Conservation (phyloP, 306 rosid genomes). For the Vigna radiata region DNA sequence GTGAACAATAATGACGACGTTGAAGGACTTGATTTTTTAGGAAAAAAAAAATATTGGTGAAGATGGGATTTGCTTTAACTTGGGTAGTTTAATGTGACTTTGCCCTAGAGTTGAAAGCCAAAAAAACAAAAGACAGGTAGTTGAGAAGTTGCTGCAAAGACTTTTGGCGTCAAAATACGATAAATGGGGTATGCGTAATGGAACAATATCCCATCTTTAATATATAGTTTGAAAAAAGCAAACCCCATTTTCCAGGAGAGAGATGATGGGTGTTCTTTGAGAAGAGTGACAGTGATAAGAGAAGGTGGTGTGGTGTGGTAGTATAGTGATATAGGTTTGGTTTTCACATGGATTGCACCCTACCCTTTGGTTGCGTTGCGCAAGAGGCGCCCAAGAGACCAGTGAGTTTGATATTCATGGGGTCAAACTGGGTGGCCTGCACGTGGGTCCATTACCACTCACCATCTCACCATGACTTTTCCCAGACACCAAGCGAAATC, state of each 20-base stretch:
- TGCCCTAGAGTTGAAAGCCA: constrained; percentile 42
- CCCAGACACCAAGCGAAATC: constrained; percentile 19
- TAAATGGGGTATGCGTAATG: constrained; percentile 41
- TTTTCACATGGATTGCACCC: constrained; percentile 63
- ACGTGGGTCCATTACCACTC: constrained; percentile 52
- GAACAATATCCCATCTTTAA: constrained; percentile 18
- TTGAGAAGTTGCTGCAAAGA: constrained; percentile 58
- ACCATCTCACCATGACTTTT: constrained; percentile 19
- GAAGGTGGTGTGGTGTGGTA: no score
- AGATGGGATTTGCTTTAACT: not conserved
- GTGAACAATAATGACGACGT: constrained; percentile 30
- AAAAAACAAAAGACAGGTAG: constrained; percentile 48
- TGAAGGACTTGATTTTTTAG: constrained; percentile 7
- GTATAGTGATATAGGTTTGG: not conserved
- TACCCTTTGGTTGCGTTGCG: constrained; percentile 8
- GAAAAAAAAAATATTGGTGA: not conserved
- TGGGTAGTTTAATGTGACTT: constrained; percentile 44
- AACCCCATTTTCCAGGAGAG: not conserved
- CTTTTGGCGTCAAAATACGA: constrained; percentile 48
- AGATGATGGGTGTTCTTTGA: not conserved
- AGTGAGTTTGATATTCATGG: not conserved
- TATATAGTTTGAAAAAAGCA: not conserved
- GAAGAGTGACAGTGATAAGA: not conserved
- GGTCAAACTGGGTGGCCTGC: constrained; percentile 54
- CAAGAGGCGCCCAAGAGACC: not conserved